Evolutionary conservation across 306 rosid genomes (phyloP), one percentile per base, ranked within the genome.

Genomic region (Glycine latifolia): DNA sequence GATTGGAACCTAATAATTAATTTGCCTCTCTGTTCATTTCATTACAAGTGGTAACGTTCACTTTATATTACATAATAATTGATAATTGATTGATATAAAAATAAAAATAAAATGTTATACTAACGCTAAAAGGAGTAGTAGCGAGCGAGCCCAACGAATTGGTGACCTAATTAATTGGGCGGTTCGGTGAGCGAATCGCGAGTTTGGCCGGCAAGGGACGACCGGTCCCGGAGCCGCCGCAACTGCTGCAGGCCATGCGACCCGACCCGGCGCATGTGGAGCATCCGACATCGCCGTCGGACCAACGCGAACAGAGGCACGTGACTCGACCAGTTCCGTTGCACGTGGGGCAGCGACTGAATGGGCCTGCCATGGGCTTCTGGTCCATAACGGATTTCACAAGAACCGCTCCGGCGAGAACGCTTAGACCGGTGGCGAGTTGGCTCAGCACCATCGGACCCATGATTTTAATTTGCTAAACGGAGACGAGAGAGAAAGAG

Each of bases 271-370:
- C 52, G 47, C 98, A 94, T 0, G 93, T 85, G 75, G 97, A 81
- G 75, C 97, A 94, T 10, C 98, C 98, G 6, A 71, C n/a, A 55
- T 92, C 98, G 7, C 97, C 89, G 20, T 94, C 97, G 37, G 97
- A 92, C 98, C 98, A 94, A 2, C 97, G 94, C n/a, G 94, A 78
- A 62, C 98, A 94, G 55, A 94, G 47, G 85, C 98, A 94, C 46
- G 87, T 59, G 79, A 94, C 93, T 20, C 91, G 93, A 31, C 98
- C 98, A 67, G 94, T 88, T 26, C 98, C 98, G 83, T 91, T 92
- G 83, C 98, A 94, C 60, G 86, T 81, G 0, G 91, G 93, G 58
- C 98, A 94, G 41, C 98, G 83, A 10, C 91, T 86, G 61, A 87
- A 92, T 1, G 89, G 88, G 14, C 98, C 97, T 53, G 97, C 97